These are phyloP conservation scores for Bisporella sp. DNA, from an alignment of 2,329 filamentous ascomycete species.

Conservation along the genomic window DNA sequence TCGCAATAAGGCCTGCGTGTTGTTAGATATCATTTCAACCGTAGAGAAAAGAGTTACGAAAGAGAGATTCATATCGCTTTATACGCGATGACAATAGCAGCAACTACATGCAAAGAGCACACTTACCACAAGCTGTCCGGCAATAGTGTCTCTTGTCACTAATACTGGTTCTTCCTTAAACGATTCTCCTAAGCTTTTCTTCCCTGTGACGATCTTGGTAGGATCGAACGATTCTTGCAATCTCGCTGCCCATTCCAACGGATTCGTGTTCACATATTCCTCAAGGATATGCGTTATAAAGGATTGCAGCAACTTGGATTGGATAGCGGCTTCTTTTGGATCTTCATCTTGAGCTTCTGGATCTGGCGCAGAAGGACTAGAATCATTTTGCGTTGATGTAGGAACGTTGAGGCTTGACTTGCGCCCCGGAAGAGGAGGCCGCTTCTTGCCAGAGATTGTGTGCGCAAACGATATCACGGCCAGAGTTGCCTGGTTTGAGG, in stretches of 20 bases:
- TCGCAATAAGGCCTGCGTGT: slow-evolving; percentile 36
- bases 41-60: no score
- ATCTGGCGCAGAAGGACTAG: slow-evolving; percentile 45
- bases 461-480: slow-evolving; percentile 65
- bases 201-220: slow-evolving; percentile 53
- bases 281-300: slow-evolving; percentile 75
- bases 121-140: slow-evolving; percentile 66
- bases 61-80: no score
- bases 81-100: no score
- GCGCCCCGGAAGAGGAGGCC: slow-evolving; percentile 54
- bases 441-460: slow-evolving; percentile 57
- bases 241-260: slow-evolving; percentile 54
- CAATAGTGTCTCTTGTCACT: slow-evolving; percentile 54
- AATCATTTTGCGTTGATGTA: slow-evolving; percentile 43
- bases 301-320: slow-evolving; percentile 60
- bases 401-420: slow-evolving; percentile 51
- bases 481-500: slow-evolving; percentile 58
- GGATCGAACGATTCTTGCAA: slow-evolving; percentile 64
- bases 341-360: slow-evolving; percentile 50
- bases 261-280: slow-evolving; percentile 58
- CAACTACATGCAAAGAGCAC: background rate
- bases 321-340: slow-evolving; percentile 52
- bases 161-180: slow-evolving; percentile 59
- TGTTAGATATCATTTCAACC: no score
- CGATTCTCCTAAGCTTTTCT: slow-evolving; percentile 52